Evolutionary conservation across 352 stramenopile species (phyloP).

Genomic region (Synura sp.): DNA sequence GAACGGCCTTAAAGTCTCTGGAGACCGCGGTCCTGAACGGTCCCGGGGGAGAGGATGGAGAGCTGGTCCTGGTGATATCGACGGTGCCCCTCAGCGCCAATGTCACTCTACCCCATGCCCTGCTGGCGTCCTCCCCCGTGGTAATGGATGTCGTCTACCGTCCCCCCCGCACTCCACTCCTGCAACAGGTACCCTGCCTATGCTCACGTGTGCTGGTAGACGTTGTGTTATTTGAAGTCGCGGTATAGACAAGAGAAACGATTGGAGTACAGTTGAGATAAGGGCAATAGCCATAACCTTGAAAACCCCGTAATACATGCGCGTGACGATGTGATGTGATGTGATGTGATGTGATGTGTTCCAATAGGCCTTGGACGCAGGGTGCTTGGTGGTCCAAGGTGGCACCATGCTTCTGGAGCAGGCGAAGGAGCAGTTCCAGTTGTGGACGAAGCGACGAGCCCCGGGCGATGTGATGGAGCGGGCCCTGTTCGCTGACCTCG

Average conservation of each 20-base stretch:
- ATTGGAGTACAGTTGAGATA: no score
- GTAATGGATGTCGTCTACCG: slow-evolving; percentile 98
- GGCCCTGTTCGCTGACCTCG: slow-evolving; percentile 62
- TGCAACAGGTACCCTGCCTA: slow-evolving; percentile 59
- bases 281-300: no score
- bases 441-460: slow-evolving; percentile 72
- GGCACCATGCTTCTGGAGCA: slow-evolving; percentile 98
- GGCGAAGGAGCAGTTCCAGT: slow-evolving; percentile 89
- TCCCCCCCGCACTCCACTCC: slow-evolving; percentile 83
- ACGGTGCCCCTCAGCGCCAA: slow-evolving; percentile 76
- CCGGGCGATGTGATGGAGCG: slow-evolving; percentile 64
- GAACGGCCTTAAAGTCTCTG: slow-evolving; percentile 50
- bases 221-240: neutral
- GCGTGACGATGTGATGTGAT: no score
- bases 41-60: slow-evolving; percentile 43
- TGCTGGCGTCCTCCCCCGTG: slow-evolving; percentile 61
- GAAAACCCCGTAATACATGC: no score
- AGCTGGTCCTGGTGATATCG: slow-evolving; percentile 84
- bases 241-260: no score
- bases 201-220: neutral
- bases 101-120: slow-evolving; percentile 58
- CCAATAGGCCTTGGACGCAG: slow-evolving; percentile 68
- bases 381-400: slow-evolving; percentile 82
- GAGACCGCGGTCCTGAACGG: slow-evolving; percentile 55
- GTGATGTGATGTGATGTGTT: neutral